Evolutionary conservation across 2,329 filamentous ascomycete species (phyloP), one percentile per base, ranked within the genome.

Genomic region (Colletotrichum horii): DNA sequence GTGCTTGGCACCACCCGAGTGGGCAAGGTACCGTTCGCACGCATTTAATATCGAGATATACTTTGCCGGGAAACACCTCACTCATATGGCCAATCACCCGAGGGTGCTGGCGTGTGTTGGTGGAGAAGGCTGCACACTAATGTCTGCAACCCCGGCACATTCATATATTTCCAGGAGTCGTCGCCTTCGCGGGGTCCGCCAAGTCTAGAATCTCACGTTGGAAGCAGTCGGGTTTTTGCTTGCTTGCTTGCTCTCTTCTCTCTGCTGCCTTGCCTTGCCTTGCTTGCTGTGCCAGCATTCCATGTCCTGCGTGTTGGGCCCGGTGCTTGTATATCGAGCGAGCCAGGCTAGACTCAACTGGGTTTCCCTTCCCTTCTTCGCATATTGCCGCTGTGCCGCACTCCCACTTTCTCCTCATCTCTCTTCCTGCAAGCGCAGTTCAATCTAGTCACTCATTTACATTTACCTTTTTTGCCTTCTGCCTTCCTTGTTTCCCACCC

Each of bases 111-210:
- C 43, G 56, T 12, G 32, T 75, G 38, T 67, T 64, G 38, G 70
- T 75, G 73, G 73, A 68, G 73, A 11, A 68, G 26, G 30, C 32
- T 48, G 56, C 64, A 62, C 52, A 66, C 55, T 66, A 66, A 43
- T 38, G 68, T 38, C 61, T 28, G 26, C 58, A 38, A 62, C 65
- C 69, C 73, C 69, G 38, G 73, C 62, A 19, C 38, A 22, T 64
- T 75, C 73, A 73, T 75, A 75, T 75, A 70, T 65, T 66, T 66
- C 66, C 69, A 68, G 73, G 69, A 72, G 55, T 66, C 70, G 73
- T 43, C 55, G 61, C 61, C 67, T 74, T 74, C 67, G 71, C 71
- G 71, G 71, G 67, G 71, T 66, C 60, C 34, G 67, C 71, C 58
- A 38, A 65, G 58, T 74, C 71, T 66, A 74, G 67, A 74, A 74